A percentile compares a stretch with the other conserved stretches of the same genome.
These are phyloP conservation scores for Ceratorhiza oryzae-sativae DNA, from an alignment of 1,284 basidiomycete species.

Conservation along the genomic window DNA sequence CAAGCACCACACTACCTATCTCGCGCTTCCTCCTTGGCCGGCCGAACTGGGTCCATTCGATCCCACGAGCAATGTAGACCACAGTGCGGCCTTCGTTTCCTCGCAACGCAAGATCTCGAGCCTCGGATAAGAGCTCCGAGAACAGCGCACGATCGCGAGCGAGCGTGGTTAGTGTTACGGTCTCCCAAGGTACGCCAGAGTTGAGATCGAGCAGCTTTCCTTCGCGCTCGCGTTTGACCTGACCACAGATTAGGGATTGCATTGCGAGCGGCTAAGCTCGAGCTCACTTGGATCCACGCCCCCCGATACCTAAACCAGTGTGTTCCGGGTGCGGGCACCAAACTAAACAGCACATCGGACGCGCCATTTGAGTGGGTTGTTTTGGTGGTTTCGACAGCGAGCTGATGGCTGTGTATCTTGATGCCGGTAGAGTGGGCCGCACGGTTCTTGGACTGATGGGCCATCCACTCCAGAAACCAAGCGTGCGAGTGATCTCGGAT, in stretches of 20 bases:
- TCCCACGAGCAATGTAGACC: conserved; percentile 95
- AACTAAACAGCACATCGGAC: conserved; percentile 84
- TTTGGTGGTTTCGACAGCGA: conserved; percentile 92
- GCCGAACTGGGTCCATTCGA: conserved; percentile 96
- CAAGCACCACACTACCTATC: conserved; percentile 90
- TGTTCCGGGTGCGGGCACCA: conserved; percentile 94
- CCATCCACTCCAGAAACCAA: conserved; percentile 99
- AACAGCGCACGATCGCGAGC: conserved; percentile 86
- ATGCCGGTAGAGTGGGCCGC: conserved; percentile 54
- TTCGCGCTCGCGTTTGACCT: conserved; percentile 80
- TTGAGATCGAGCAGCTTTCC: conserved; percentile 89
- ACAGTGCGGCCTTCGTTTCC: conserved; percentile 94
- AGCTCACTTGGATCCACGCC: conserved; percentile 92
- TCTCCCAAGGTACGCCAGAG: conserved; percentile 96
- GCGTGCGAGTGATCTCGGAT: conserved; percentile 95
- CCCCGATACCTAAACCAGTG: conserved; percentile 92
- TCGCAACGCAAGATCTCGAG: conserved; percentile 84
- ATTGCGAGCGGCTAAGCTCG: background rate
- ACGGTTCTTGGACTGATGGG: conserved; percentile 53
- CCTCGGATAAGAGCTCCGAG: conserved; percentile 82
- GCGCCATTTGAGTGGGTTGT: conserved; percentile 90
- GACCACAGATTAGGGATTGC: background rate
- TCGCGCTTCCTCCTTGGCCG: conserved; percentile 89
- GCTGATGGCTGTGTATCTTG: conserved; percentile 83
- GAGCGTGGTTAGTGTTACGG: conserved; percentile 92